Percentiles rank a stretch among this genome's conserved stretches.
Evolutionary conservation across 495 filamentous ascomycete genomes (phyloP).

Genomic region (Aspergillus asperescens): DNA sequence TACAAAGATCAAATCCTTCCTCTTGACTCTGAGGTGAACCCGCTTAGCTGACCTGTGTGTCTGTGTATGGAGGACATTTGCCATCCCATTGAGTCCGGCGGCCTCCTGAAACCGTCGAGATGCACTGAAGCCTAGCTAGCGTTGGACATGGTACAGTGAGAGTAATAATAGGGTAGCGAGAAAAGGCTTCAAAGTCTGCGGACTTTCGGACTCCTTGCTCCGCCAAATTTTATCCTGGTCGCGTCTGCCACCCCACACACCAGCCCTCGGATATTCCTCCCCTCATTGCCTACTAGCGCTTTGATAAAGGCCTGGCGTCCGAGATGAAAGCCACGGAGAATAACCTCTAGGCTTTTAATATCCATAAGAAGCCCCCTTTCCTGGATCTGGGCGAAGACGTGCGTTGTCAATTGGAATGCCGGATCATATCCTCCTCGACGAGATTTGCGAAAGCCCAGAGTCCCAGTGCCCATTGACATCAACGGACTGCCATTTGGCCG

Average conservation of each 20-base stretch:
- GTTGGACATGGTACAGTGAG: background rate
- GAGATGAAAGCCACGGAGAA: constrained; percentile 73
- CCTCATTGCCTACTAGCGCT: constrained; percentile 80
- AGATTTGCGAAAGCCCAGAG: constrained; percentile 80
- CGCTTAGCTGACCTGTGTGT: background rate
- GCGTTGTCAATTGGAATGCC: constrained; percentile 82
- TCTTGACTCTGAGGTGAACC: background rate
- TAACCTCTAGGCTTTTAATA: constrained; percentile 59
- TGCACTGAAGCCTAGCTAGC: too few species aligned
- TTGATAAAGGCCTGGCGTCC: constrained; percentile 87
- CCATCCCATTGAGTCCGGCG: background rate
- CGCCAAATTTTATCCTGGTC: constrained; percentile 91
- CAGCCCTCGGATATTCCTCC: constrained; percentile 61
- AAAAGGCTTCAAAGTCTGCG: constrained; percentile 59
- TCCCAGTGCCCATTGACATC: constrained; percentile 70
- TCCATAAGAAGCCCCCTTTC: constrained; percentile 64
- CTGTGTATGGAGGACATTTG: background rate
- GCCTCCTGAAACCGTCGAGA: background rate
- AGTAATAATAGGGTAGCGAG: background rate
- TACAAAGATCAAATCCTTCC: background rate
- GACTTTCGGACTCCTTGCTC: constrained; percentile 73
- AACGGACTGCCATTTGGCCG: constrained; percentile 71
- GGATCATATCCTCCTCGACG: constrained; percentile 78
- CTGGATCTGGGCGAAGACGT: constrained; percentile 70
- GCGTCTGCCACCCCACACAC: constrained; percentile 73